Evolutionary conservation across 805 yeast genomes (phyloP).

Genomic region (Saturnispora saitoi): DNA sequence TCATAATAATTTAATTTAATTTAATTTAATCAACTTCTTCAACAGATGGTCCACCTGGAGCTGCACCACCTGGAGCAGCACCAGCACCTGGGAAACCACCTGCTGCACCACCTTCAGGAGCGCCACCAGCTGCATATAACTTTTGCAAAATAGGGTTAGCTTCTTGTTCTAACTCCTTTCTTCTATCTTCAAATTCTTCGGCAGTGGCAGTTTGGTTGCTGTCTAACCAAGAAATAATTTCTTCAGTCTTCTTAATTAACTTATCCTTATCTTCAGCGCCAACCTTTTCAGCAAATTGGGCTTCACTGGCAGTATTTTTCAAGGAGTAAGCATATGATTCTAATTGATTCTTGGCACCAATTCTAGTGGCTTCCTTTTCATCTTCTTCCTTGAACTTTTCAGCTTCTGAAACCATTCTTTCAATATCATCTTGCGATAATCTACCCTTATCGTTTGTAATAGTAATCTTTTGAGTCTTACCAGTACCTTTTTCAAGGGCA

Average conservation of each 20-base stretch:
- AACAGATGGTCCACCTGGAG: conserved; percentile 56
- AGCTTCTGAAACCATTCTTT: conserved; percentile 96
- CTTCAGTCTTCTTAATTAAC: conserved; percentile 71
- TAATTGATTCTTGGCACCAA: conserved; percentile 97
- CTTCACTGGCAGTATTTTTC: conserved; percentile 94
- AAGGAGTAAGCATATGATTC: conserved; percentile 96
- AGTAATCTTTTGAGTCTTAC: conserved; percentile 94
- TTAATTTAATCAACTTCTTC: conserved; percentile 63
- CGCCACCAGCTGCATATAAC: conserved; percentile 92
- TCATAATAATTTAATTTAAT: neutral
- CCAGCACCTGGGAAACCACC: conserved; percentile 30
- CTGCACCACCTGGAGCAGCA: conserved; percentile 18
- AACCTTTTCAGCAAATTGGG: conserved; percentile 50
- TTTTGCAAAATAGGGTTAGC: conserved; percentile 96
- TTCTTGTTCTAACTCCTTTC: conserved; percentile 90
- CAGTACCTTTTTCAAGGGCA: conserved; percentile 97
- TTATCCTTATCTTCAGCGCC: conserved; percentile 42
- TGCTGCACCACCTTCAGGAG: conserved; percentile 57
- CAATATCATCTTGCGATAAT: conserved; percentile 94
- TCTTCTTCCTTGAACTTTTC: conserved; percentile 96
- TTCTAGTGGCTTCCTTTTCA: conserved; percentile 95
- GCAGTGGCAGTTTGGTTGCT: conserved; percentile 85
- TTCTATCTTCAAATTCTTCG: conserved; percentile 87
- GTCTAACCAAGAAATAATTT: conserved; percentile 81
- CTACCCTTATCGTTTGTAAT: conserved; percentile 99